phyloP scores from a whole-genome alignment of 202 grass and related monocot genomes.

The Brachypodium distachyon region DNA sequence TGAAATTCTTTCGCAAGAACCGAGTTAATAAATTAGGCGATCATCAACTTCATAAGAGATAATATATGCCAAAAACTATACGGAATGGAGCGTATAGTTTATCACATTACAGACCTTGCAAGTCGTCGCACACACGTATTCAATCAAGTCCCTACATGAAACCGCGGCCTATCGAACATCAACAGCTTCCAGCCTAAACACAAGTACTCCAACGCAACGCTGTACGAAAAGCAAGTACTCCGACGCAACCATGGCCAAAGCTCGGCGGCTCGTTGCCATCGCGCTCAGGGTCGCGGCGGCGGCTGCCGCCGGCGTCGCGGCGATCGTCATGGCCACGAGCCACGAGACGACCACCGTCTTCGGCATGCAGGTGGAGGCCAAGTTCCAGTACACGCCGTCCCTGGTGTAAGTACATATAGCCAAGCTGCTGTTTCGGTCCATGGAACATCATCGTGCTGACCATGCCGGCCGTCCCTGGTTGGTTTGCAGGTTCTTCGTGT shows the following conservation, averaged over 20 bases:
- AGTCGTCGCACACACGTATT: not conserved
- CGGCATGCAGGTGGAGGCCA: slow-evolving; percentile 49
- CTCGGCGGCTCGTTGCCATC: slow-evolving; percentile 5
- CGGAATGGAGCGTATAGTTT: not conserved
- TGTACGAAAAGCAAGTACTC: too few relatives aligned
- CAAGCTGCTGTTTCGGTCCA: not conserved
- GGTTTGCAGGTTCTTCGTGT: slow-evolving; percentile 54
- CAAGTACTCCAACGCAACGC: not conserved
- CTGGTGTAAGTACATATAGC: slow-evolving; percentile 30
- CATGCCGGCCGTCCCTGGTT: not conserved
- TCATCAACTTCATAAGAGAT: not conserved
- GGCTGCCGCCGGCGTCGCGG: slow-evolving; percentile 20
- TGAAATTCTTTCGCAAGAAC: not conserved
- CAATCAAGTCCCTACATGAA: not conserved
- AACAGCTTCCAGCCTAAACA: too few relatives aligned
- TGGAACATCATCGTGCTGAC: not conserved
- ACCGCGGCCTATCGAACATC: not conserved
- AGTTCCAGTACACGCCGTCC: slow-evolving; percentile 55
- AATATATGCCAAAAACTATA: not conserved
- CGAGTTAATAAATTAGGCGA: too few relatives aligned
- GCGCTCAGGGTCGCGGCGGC: slow-evolving; percentile 37
- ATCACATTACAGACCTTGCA: not conserved
- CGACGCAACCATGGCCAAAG: slow-evolving; percentile 9
- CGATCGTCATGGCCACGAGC: slow-evolving; percentile 61
- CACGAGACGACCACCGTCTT: slow-evolving; percentile 35